Conservation (phyloP, 108 stramenopile genomes). For the Cyclotella atomus region DNA sequence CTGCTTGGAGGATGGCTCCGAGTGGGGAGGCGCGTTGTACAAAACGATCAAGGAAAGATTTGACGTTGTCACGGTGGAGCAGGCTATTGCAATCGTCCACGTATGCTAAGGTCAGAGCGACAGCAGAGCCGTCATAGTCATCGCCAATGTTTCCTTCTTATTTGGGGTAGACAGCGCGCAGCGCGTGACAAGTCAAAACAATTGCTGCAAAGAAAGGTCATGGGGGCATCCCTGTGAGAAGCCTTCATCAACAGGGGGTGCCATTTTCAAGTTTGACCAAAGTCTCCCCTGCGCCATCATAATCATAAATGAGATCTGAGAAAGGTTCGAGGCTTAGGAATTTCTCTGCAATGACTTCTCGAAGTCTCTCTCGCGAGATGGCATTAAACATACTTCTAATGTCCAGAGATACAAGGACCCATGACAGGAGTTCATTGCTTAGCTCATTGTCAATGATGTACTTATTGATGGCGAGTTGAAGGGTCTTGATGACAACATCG, state of each 20-base stretch:
- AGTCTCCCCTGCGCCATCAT: neutral
- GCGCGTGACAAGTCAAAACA: slow-evolving; percentile 6
- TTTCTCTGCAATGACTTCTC: neutral
- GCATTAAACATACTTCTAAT: slow-evolving; percentile 30
- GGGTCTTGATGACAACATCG: slow-evolving; percentile 7
- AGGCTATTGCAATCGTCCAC: neutral
- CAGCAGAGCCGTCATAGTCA: neutral
- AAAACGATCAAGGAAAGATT: neutral
- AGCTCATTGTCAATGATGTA: slow-evolving; percentile 5
- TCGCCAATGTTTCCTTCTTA: neutral
- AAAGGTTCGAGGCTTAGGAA: slow-evolving; percentile 1
- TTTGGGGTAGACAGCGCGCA: too few species aligned
- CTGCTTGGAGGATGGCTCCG: neutral
- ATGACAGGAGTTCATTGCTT: neutral
- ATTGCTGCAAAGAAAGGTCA: slow-evolving; percentile 19
- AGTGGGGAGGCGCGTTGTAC: neutral
- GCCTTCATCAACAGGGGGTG: slow-evolving; percentile 2
- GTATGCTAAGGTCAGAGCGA: neutral
- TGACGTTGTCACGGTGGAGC: neutral
- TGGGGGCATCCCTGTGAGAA: slow-evolving; percentile 19
- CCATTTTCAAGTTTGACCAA: too few species aligned
- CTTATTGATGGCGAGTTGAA: slow-evolving; percentile 12
- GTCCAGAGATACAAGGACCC: slow-evolving; percentile 20
- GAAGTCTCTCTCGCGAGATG: neutral
- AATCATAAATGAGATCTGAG: neutral